phyloP scores from a whole-genome alignment of 805 yeast genomes.

The Yamadazyma nakazawae region DNA sequence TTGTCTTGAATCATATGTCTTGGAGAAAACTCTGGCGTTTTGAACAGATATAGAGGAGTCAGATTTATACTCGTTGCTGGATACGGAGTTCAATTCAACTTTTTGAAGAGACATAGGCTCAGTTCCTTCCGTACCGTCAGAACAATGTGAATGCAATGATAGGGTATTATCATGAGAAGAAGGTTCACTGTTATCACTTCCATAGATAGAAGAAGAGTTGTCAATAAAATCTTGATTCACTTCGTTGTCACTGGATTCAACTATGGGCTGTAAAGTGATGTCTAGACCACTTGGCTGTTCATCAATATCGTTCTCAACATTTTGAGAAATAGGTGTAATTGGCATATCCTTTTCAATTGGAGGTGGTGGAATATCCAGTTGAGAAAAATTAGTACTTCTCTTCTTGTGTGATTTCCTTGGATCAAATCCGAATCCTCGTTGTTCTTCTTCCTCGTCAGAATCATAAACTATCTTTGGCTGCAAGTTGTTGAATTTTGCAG shows the following conservation, averaged over 20 bases:
- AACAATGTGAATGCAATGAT: conserved; percentile 39
- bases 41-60: conserved; percentile 3
- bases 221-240: conserved; percentile 13
- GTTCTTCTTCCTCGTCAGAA: conserved; percentile 17
- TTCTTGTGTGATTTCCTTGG: conserved; percentile 18
- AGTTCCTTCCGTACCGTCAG: conserved; percentile 17
- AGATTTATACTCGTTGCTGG: conserved; percentile 11
- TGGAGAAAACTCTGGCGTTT: conserved; percentile 12
- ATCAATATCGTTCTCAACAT: conserved; percentile 6
- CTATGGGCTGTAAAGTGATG: conserved; percentile 35
- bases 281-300: conserved; percentile 15
- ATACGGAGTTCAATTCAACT: conserved; percentile 10
- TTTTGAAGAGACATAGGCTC: conserved; percentile 16
- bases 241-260: conserved; percentile 27
- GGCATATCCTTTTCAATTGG: conserved; percentile 7
- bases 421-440: conserved; percentile 20
- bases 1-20: conserved; percentile 11
- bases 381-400: background rate
- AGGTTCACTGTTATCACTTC: conserved; percentile 21
- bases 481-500: conserved; percentile 14
- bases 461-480: conserved; percentile 15
- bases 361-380: background rate
- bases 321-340: background rate
- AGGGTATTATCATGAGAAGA: conserved; percentile 18
- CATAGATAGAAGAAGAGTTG: conserved; percentile 31